phyloP scores from a whole-genome alignment of 202 grass and related monocot genomes.

The Bolboschoenoplectus hybrid region DNA sequence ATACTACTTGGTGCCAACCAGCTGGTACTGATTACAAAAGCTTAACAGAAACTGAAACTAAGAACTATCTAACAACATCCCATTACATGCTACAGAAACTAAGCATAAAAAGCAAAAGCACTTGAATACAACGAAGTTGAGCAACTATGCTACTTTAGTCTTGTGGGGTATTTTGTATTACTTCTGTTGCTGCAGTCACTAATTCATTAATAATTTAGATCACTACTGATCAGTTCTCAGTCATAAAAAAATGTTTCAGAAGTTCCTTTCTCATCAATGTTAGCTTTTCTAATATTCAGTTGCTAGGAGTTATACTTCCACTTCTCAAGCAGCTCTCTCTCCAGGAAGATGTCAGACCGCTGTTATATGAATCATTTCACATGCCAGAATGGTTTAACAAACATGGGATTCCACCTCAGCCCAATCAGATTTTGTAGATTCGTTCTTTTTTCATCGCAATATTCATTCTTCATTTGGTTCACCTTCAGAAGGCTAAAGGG shows the following conservation, averaged over 20 bases:
- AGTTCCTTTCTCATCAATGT: slow-evolving; percentile 14
- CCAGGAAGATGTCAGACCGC: slow-evolving; percentile 84
- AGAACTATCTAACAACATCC: background rate
- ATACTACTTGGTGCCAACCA: background rate
- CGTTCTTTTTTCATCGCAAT: background rate
- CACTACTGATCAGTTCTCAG: background rate
- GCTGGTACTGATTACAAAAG: background rate
- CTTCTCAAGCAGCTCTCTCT: slow-evolving; percentile 85
- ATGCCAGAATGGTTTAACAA: slow-evolving; percentile 99
- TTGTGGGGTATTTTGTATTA: background rate
- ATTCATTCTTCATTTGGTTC: slow-evolving; percentile 26
- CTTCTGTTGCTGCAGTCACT: slow-evolving; percentile 21
- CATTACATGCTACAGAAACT: too few relatives aligned
- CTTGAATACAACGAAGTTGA: background rate
- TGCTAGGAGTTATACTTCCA: slow-evolving; percentile 82
- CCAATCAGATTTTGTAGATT: slow-evolving; percentile 49
- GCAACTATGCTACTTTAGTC: background rate
- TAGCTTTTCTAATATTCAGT: slow-evolving; percentile 58
- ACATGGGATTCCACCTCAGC: slow-evolving; percentile 73
- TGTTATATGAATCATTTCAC: slow-evolving; percentile 90
- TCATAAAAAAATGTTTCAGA: background rate
- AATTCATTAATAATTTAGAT: background rate
- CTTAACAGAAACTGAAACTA: background rate
- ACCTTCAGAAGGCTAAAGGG: background rate
- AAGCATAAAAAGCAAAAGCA: background rate